Evolutionary conservation across 257 asterid species (phyloP).

Genomic region (Linaria vulgaris): DNA sequence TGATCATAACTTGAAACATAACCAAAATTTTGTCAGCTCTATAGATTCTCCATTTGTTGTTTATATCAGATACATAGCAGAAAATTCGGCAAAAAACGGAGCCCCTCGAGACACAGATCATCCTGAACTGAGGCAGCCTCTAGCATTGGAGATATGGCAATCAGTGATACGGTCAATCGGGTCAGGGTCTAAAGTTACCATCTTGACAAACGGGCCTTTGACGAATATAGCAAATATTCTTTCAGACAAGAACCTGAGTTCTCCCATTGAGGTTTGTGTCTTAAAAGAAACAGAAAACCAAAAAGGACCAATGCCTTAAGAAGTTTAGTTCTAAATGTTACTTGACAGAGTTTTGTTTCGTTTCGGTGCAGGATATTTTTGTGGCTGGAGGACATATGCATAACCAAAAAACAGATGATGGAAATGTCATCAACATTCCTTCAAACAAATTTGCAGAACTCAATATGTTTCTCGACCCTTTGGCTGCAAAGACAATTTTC

Average conservation of each 20-base stretch:
- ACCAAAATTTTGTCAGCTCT: too few relatives aligned
- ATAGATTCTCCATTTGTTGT: background rate
- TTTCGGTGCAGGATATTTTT: slow-evolving; percentile 53
- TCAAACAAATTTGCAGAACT: slow-evolving; percentile 64
- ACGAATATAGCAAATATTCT: slow-evolving; percentile 70
- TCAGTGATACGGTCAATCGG: slow-evolving; percentile 51
- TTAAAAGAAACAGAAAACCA: too few relatives aligned
- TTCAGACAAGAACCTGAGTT: slow-evolving; percentile 42
- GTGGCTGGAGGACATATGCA: slow-evolving; percentile 76
- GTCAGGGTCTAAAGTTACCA: slow-evolving; percentile 55
- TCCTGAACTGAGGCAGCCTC: slow-evolving; percentile 79
- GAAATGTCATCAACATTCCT: slow-evolving; percentile 64
- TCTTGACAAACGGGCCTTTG: slow-evolving; percentile 85
- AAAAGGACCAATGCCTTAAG: background rate
- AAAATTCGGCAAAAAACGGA: slow-evolving; percentile 61
- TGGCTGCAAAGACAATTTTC: slow-evolving; percentile 66
- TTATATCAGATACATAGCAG: slow-evolving; percentile 63
- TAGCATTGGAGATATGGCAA: slow-evolving; percentile 72
- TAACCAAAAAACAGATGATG: slow-evolving; percentile 33
- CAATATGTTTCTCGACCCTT: slow-evolving; percentile 83
- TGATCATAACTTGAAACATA: background rate
- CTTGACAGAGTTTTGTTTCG: slow-evolving; percentile 5
- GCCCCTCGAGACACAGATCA: slow-evolving; percentile 80
- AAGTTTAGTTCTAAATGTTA: background rate
- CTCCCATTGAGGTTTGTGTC: slow-evolving; percentile 47